Conservation (phyloP, 192 early-diverging fungal genomes). For the Chytriomyces sp. region DNA sequence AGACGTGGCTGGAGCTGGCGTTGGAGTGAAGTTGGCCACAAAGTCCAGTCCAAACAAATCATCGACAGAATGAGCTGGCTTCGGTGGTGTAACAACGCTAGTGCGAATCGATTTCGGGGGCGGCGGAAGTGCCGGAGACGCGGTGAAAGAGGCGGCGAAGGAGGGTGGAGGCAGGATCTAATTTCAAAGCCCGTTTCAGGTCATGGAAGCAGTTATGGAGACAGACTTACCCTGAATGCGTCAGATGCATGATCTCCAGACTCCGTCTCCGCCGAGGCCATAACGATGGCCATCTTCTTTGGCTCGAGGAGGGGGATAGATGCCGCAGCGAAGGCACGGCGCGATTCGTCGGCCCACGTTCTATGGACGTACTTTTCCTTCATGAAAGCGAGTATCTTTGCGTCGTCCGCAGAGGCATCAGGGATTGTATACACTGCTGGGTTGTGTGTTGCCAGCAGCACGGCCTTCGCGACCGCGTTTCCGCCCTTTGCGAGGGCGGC, state of each 20-base stretch:
- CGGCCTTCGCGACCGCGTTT: neutral
- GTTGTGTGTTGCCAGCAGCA: neutral
- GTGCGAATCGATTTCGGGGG: neutral
- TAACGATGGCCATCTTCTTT: conserved; percentile 12
- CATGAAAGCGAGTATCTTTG: neutral
- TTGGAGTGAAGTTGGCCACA: neutral
- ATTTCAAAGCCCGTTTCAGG: neutral
- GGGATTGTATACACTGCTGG: neutral
- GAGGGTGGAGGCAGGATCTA: neutral
- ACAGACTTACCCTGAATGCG: neutral
- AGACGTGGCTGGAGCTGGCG: neutral
- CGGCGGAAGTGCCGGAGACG: conserved; percentile 5
- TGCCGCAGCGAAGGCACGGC: too few species aligned
- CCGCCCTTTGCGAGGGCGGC: conserved; percentile 42
- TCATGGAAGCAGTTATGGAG: too few species aligned
- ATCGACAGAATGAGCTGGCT: conserved; percentile 2
- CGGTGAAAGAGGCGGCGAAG: neutral
- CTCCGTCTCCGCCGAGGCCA: neutral
- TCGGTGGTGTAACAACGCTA: too few species aligned
- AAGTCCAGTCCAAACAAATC: conserved; percentile 10
- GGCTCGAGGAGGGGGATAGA: neutral
- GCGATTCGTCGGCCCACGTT: neutral
- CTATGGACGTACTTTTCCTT: conserved; percentile 5
- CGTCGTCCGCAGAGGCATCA: neutral
- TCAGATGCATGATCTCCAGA: neutral